Evolutionary conservation across 495 filamentous ascomycete genomes (phyloP), one percentile per base, ranked within the genome.

Genomic region (Penicillium riverlandense): DNA sequence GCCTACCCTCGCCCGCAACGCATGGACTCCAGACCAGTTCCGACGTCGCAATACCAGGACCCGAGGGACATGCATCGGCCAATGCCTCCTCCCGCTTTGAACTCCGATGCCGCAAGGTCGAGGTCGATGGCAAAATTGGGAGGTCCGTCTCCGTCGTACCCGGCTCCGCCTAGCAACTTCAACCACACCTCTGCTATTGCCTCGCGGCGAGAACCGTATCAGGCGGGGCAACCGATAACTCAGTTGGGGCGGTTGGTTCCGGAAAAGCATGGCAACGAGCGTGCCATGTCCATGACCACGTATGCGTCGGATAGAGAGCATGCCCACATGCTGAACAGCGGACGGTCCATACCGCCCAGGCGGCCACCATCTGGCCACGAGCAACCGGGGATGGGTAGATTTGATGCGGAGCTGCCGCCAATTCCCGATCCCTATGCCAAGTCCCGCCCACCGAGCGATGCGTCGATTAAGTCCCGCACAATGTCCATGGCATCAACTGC

Each of bases 401-500:
- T 57, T 30, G 59, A 66, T 15, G 46, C 58, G 11, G 61, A 66
- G 37, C 54, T 50, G 15, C 13, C 53, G 6, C 40, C 38, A 33
- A 32, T 49, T 8, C 50, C 52, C 3, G 58, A 59, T 35, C 41
- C 41, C 8, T 73, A 65, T 39, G 44, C 41, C 29, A 54, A 44
- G 14, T 38, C 52, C 31, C 62, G 70, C 41, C 66, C 68, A 14
- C 67, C 69, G 1, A 74, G 70, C 38, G 70, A 74, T 45, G 61
- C 59, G 13, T 71, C 70, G 9, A 56, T 52, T 12, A 61, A 59
- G 22, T 75, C 76, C 9, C 68, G 79, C 29, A 81, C 84, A 10
- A 90, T 94, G 84, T 95, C 89, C 7, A 92, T 94, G 85, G 87
- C 90, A 37, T 95, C 89, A 8, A 91, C 86, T 13, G 65, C 82